Evolutionary conservation across 1,284 basidiomycete species (phyloP).

Genomic region (Violaceomyces palustris): DNA sequence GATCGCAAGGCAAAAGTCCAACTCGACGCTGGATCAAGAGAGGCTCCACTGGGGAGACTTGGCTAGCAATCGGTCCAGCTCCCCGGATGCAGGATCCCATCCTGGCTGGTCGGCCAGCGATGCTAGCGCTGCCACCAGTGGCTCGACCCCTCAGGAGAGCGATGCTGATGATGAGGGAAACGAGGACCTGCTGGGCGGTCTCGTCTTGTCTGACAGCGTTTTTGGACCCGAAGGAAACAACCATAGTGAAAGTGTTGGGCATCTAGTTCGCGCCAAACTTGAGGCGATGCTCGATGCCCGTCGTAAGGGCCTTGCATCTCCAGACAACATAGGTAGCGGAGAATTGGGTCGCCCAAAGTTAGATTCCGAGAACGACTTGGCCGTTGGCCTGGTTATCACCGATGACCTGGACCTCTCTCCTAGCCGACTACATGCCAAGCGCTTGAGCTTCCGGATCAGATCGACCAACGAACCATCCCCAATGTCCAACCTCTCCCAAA

Average conservation of each 20-base stretch:
- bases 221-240: conserved; percentile 7
- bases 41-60: conserved; percentile 24
- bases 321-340: not conserved
- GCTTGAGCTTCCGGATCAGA: too few species aligned
- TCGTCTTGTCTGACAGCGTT: conserved; percentile 29
- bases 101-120: conserved; percentile 2
- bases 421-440: conserved; percentile 34
- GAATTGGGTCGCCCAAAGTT: not conserved
- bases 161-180: conserved; percentile 34
- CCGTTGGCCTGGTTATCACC: conserved; percentile 36
- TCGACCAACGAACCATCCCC: too few species aligned
- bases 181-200: conserved; percentile 30
- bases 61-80: not conserved
- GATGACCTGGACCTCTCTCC: conserved; percentile 42
- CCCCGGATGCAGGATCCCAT: conserved; percentile 1
- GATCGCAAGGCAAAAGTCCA: conserved; percentile 16
- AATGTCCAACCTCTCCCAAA: too few species aligned
- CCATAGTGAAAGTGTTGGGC: not conserved
- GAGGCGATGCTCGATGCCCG: conserved; percentile 31
- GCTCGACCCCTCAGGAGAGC: conserved; percentile 8
- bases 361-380: conserved; percentile 28
- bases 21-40: conserved; percentile 17
- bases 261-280: conserved; percentile 8
- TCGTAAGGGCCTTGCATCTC: conserved; percentile 11
- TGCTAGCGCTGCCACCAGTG: not conserved